Base-by-base conservation (phyloP, 768 basidiomycete species). In the Suillus placidus region DNA sequence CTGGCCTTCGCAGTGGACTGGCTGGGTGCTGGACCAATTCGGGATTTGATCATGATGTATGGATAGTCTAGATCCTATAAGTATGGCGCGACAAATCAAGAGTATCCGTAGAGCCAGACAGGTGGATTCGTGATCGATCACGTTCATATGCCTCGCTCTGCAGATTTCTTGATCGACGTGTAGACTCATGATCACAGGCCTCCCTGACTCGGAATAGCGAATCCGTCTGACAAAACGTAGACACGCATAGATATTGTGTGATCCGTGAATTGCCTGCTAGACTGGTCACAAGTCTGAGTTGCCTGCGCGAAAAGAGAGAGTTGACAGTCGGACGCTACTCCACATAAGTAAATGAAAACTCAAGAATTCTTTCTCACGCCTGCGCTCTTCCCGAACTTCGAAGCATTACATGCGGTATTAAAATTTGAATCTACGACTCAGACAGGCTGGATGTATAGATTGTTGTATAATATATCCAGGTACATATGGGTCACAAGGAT, bases 401-500 rank as follows among this genome's bases (percentile, higher is more conserved):
- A 37, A 7, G 35, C 6, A 2, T 37, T 23, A 37, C 37, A 56
- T 35, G 55, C n/a, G 12, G 55, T 30, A 38, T 40, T 38, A 9
- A 58, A 58, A 26, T 18, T 58, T 30, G 37, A 26, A 40, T 62
- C 52, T 40, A 63, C 55, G 12, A 49, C 23, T 26, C 26, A 3
- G 38, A 40, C 47, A 62, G 34, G 20, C 62, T 66, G 60, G 60
- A 63, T 61, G 71, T 61, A 13, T 57, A 47, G 12, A 35, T 42
- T 58, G 23, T 62, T 26, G 26, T 52, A 66, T 55, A 55, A 63
- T 51, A 30, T 51, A 55, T 52, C 35, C 47, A 61, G 58, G 65
- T 54, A 66, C 52, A 62, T 61, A 76, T 76, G 75, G 75, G 60
- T 63, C 71, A 35, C 43, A 47, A 64, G 45, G 70, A 73, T 20